Base-by-base conservation (phyloP, 129 eudicot species). In the Lactuca sativa region DNA sequence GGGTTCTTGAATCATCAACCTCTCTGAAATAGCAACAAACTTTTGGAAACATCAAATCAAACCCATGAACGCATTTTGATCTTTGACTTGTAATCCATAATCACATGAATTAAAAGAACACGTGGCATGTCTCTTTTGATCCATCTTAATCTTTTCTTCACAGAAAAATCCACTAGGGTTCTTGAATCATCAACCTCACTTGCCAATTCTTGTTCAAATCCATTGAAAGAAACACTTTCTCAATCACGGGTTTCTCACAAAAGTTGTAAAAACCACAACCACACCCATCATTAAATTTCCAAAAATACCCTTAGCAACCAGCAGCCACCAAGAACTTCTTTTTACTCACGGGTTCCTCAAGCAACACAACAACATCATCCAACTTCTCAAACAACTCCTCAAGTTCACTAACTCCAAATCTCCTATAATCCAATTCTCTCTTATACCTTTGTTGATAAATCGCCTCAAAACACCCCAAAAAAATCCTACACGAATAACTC, bases 321-420 rank as follows among this genome's bases (percentile, higher is more conserved):
- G 78, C 88, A 51, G 95, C 92, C 75, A 78, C 91, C 66, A 93
- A 30, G 52, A 87, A 83, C 81, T 83, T 87, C 67, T 76, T 86
- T 77, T 83, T 86, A 75, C 85, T 85, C 55, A 65, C 78, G 4
- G 97, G 92, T 25, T 90, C 99, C 72, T 90, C 95, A 11, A 76
- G 81, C 77, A 93, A 68, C 64, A 64, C 73, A 44, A 83, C 99
- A 36, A 93, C 85, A 83, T 93, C 99, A 13, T 63, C 86, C 77
- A 93, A 67, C 76, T 87, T 93, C n/a, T 82, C 97, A 59, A 93
- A 77, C 74, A 93, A 75, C 81, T 93, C 92, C 72, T 87, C 99
- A 43, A 93, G 59, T 15, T 72, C 76, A 64, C 73, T 74, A 74
- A 86, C 99, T n/a, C 97, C 99, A 57, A 93, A 85, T 62, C 87